Base-by-base conservation (phyloP, 805 yeast genomes). In the Sugiyamaella valdiviana region DNA sequence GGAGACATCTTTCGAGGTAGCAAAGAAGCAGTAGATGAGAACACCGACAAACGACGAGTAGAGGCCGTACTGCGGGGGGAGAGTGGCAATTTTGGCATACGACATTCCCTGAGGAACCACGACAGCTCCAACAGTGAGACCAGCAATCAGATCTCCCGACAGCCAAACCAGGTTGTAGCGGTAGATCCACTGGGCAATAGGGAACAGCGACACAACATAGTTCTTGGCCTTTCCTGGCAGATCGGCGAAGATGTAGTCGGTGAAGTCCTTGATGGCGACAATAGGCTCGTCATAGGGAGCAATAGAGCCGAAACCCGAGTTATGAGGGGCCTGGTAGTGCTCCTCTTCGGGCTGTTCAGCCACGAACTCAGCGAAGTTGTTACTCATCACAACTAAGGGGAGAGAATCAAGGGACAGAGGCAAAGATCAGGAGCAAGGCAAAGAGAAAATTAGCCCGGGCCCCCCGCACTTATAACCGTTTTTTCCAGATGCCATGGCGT, bases 61-160 rank as follows among this genome's bases (percentile, higher is more conserved):
- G 42, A 90, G 76, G 44, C 97, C 97, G 59, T 82, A 90, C 64
- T 89, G 83, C 5, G 95, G 80, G 4, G 80, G 73, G 52, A 90
- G 74, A 4, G 85, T 81, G 5, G 97, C 97, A 53, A 90, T 70
- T 61, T 78, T 80, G 6, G 97, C 97, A 63, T 90, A 90, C 0
- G 96, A 89, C 97, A 90, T 90, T 2, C 93, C 82, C 67, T 90
- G 97, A 2, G 97, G 97, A 24, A 90, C 96, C 56, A 89, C 75
- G 16, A 90, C 96, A 52, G 85, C 80, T 40, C 97, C 97, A 17
- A 90, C 95, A 1, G 97, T 87, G 51, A 90, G 75, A 63, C 97
- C 97, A 1, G 97, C 96, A 48, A 89, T 81, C 53, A 90, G 65
- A 66, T 90, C 97, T 24, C 87, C 78, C 50, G 79, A 78, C 14